phyloP scores from a whole-genome alignment of 805 yeast species.

The Cyberlindnera petersonii region DNA sequence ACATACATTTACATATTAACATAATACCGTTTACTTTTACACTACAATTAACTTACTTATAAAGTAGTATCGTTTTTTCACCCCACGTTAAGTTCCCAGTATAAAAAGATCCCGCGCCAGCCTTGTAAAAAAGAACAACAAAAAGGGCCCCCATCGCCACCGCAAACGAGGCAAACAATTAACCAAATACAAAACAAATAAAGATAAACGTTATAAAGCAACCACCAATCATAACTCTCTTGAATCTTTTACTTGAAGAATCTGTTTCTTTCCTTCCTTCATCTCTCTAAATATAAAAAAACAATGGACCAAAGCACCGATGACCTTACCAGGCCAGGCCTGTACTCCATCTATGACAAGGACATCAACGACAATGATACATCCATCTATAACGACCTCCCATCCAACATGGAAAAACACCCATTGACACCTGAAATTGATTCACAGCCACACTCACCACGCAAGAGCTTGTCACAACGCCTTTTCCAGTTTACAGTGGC shows the following conservation, averaged over 20 bases:
- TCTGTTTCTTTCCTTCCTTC: too few relatives aligned
- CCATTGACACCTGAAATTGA: too few relatives aligned
- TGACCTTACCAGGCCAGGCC: constrained; percentile 15
- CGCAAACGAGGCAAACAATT: too few relatives aligned
- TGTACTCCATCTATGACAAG: constrained; percentile 16
- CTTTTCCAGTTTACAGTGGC: constrained; percentile 8
- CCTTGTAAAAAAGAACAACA: too few relatives aligned
- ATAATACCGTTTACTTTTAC: background rate
- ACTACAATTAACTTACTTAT: too few relatives aligned
- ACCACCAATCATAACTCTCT: too few relatives aligned
- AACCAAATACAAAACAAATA: too few relatives aligned
- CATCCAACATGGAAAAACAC: constrained; percentile 14
- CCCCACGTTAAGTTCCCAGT: too few relatives aligned
- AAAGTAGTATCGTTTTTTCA: too few relatives aligned
- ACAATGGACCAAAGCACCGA: constrained; percentile 7
- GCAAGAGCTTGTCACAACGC: background rate
- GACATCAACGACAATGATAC: constrained; percentile 11
- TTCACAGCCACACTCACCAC: constrained; percentile 1
- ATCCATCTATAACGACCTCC: constrained; percentile 17
- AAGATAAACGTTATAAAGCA: too few relatives aligned
- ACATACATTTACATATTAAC: background rate
- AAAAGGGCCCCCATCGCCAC: too few relatives aligned
- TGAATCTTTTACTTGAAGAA: background rate
- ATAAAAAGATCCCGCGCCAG: too few relatives aligned
- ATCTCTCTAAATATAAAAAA: background rate